phyloP scores from a whole-genome alignment of 345 rosid species.

The Aquilaria sinensis region DNA sequence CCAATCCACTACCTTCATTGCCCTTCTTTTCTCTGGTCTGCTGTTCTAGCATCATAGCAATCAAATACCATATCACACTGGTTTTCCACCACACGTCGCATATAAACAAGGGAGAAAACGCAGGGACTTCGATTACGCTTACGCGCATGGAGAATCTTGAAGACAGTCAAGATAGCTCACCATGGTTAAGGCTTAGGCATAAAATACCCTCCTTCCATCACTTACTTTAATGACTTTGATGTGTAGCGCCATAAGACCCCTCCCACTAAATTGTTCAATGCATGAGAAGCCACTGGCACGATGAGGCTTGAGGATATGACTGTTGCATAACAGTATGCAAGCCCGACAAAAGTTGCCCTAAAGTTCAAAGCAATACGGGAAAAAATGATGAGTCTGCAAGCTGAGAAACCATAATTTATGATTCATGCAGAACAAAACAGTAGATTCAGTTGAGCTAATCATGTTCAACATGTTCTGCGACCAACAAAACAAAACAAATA shows the following conservation, averaged over 20 bases:
- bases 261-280: conserved; percentile 73
- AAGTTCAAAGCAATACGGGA: conserved; percentile 2
- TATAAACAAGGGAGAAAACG: no score
- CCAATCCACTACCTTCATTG: no score
- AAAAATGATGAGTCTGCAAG: neutral
- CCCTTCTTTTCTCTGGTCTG: no score
- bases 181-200: neutral
- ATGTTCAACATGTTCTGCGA: no score
- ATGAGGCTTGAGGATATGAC: conserved; percentile 50
- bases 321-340: conserved; percentile 63
- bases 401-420: neutral
- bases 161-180: neutral
- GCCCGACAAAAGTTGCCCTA: conserved; percentile 89
- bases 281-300: conserved; percentile 74
- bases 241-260: conserved; percentile 64
- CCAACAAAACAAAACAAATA: no score
- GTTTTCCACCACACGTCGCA: no score
- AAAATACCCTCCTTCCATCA: neutral
- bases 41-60: no score
- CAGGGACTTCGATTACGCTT: no score
- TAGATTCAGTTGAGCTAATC: no score
- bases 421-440: neutral
- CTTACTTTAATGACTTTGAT: conserved; percentile 23
- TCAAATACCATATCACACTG: no score
- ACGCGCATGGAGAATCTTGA: no score